Percentiles rank a stretch among this genome's conserved stretches.
Conservation (phyloP, 345 rosid species). For the Sonneratia alba region DNA sequence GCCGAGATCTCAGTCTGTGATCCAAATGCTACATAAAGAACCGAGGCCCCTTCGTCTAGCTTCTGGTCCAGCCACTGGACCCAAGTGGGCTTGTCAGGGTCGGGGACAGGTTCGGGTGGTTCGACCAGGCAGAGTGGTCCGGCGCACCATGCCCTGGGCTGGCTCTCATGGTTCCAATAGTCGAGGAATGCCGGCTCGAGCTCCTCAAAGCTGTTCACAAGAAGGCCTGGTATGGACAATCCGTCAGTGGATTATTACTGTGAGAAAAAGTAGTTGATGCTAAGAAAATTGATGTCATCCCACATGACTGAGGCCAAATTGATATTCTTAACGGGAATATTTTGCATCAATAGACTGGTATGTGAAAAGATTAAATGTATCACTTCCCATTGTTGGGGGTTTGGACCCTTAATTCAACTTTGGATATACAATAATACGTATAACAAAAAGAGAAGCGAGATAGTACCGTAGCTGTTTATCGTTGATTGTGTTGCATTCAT, state of each 20-base stretch:
- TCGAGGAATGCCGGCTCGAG: conserved; percentile 52
- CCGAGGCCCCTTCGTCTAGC: conserved; percentile 31
- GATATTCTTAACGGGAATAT: too few relatives aligned
- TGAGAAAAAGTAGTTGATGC: too few relatives aligned
- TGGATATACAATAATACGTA: too few relatives aligned
- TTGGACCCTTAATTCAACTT: too few relatives aligned
- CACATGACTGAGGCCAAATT: too few relatives aligned
- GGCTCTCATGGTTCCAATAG: conserved; percentile 9
- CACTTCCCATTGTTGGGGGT: too few relatives aligned
- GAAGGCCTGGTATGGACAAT: conserved; percentile 1
- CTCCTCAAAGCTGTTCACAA: conserved; percentile 54
- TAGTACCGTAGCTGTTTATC: conserved; percentile 23
- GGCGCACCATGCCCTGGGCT: conserved; percentile 28
- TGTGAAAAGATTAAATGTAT: too few relatives aligned
- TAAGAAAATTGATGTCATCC: too few relatives aligned
- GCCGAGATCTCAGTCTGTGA: conserved; percentile 53
- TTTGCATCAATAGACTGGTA: too few relatives aligned
- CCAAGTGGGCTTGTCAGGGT: conserved; percentile 33
- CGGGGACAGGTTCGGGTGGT: background rate
- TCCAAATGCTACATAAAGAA: conserved; percentile 74
- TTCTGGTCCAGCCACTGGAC: conserved; percentile 55
- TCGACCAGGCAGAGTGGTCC: conserved; percentile 51
- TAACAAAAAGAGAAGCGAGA: background rate
- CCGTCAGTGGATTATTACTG: background rate
- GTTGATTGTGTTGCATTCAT: conserved; percentile 8